phyloP scores from a whole-genome alignment of 176 grass and related monocot genomes.

The Triticum turgidum region DNA sequence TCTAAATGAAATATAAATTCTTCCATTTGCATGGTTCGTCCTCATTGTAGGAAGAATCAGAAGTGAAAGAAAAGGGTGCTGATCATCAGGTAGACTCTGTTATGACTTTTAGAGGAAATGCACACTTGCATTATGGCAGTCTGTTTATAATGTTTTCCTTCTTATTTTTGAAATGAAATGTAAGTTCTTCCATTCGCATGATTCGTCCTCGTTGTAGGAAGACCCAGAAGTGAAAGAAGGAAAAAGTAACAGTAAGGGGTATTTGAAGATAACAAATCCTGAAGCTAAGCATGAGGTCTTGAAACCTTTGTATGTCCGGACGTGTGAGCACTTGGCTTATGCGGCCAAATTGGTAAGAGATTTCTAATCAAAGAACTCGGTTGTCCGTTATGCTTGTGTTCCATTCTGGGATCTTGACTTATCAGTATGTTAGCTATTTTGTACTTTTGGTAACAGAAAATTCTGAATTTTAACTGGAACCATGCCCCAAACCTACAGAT shows the following conservation, averaged over 20 bases:
- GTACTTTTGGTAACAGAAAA: not conserved
- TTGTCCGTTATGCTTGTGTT: not conserved
- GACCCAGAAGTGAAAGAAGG: not conserved
- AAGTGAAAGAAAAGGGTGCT: too few species aligned
- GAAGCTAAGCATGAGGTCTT: not conserved
- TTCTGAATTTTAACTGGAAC: too few species aligned
- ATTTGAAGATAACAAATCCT: not conserved
- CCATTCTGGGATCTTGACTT: not conserved
- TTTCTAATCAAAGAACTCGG: not conserved
- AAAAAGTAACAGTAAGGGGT: not conserved
- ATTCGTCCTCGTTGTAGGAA: not conserved
- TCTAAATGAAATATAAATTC: too few species aligned
- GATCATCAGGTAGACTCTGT: not conserved
- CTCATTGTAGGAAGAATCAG: too few species aligned
- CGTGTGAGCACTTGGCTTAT: not conserved
- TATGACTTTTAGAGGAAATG: not conserved
- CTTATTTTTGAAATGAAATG: not conserved
- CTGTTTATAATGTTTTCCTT: not conserved
- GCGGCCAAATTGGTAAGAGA: not conserved
- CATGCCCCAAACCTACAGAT: too few species aligned
- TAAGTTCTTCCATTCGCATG: not conserved
- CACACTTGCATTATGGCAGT: not conserved
- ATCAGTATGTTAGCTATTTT: not conserved
- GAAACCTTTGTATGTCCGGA: not conserved
- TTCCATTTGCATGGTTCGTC: too few species aligned